Conservation (phyloP, 2,329 filamentous ascomycete species). For the Beauveria pseudobassiana region DNA sequence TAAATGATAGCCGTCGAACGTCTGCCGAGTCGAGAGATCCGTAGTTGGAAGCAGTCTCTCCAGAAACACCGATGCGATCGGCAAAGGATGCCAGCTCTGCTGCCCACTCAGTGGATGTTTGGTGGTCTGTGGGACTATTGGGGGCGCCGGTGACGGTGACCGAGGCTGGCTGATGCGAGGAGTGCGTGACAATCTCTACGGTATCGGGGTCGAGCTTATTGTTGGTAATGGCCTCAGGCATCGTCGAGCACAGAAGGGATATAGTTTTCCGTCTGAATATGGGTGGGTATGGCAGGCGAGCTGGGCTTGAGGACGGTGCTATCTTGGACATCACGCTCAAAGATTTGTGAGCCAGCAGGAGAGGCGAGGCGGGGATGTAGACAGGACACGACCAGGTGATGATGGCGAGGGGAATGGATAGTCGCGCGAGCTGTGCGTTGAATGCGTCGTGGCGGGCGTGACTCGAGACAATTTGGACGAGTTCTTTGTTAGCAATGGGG, state of each 20-base stretch:
- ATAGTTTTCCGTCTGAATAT: conserved; percentile 90
- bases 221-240: conserved; percentile 87
- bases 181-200: conserved; percentile 88
- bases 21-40: conserved; percentile 68
- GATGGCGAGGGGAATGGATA: conserved; percentile 43
- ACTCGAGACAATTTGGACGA: conserved; percentile 27
- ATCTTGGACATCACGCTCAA: conserved; percentile 92
- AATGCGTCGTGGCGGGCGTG: conserved; percentile 32
- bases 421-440: conserved; percentile 29
- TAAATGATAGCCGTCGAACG: conserved; percentile 81
- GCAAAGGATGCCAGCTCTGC: conserved; percentile 51
- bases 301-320: conserved; percentile 56
- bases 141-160: conserved; percentile 52
- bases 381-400: conserved; percentile 59
- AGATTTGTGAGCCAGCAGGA: conserved; percentile 74
- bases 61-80: conserved; percentile 31
- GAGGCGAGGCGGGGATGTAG: conserved; percentile 69
- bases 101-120: conserved; percentile 42
- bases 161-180: conserved; percentile 71
- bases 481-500: conserved; percentile 26
- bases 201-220: conserved; percentile 74
- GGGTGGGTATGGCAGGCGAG: conserved; percentile 81
- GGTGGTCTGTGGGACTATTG: conserved; percentile 29
- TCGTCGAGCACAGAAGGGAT: conserved; percentile 89
- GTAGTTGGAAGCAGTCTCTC: conserved; percentile 67